These are phyloP conservation scores for Pythium sukuiense DNA, from an alignment of 352 stramenopile genomes.

Conservation along the genomic window DNA sequence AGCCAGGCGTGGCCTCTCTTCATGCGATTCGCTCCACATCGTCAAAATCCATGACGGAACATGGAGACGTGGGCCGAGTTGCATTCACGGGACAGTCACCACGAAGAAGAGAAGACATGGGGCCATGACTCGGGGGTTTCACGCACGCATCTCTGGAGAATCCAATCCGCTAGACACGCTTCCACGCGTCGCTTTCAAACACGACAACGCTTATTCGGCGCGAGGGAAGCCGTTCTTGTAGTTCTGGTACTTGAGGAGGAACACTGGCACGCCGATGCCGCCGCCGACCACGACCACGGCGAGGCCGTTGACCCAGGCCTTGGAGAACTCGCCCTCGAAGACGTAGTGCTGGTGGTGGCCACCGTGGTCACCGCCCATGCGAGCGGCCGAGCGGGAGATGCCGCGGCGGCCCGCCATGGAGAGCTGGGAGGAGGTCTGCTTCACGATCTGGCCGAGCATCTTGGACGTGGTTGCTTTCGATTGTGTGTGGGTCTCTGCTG, in stretches of 20 bases:
- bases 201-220: slow-evolving; percentile 49
- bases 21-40: slow-evolving; percentile 1
- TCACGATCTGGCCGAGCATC: slow-evolving; percentile 65
- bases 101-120: not conserved
- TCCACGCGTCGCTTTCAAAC: not conserved
- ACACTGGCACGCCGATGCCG: slow-evolving; percentile 61
- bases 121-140: not conserved
- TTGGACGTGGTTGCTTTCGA: slow-evolving; percentile 20
- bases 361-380: slow-evolving; percentile 67
- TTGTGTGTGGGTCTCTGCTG: slow-evolving; percentile 19
- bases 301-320: slow-evolving; percentile 59
- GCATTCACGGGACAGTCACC: not conserved
- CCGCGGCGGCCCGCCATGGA: slow-evolving; percentile 52
- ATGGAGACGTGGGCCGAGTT: not conserved
- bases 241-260: slow-evolving; percentile 84
- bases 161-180: not conserved
- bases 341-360: slow-evolving; percentile 84
- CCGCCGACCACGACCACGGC: slow-evolving; percentile 62
- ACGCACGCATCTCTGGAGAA: not conserved
- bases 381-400: slow-evolving; percentile 77
- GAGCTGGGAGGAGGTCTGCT: slow-evolving; percentile 69
- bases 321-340: slow-evolving; percentile 83
- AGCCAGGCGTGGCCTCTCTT: not conserved
- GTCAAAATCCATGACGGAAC: slow-evolving; percentile 1
- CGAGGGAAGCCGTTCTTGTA: slow-evolving; percentile 89